Evolutionary conservation across 441 rosid genomes (phyloP).

Genomic region (Pelargonium cotyledonis): DNA sequence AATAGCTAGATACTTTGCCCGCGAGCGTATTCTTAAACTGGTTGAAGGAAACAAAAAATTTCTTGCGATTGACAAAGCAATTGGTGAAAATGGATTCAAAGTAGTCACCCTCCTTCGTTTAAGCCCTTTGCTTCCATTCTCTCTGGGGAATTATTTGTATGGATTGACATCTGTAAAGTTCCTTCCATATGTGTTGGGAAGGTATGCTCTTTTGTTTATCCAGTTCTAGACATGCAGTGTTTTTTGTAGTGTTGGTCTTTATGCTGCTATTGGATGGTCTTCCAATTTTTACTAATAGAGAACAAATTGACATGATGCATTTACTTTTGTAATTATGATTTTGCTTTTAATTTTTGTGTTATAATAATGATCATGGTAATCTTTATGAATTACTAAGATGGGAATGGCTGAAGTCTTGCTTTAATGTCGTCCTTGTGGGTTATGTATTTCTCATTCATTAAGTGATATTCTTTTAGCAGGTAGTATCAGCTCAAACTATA

Average conservation of each 20-base stretch:
- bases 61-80: slow-evolving; percentile 94
- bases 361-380: too few species aligned
- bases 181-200: slow-evolving; percentile 82
- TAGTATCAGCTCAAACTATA: not conserved
- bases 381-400: too few species aligned
- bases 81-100: slow-evolving; percentile 90
- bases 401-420: not conserved
- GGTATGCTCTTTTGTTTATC: slow-evolving; percentile 40
- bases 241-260: not conserved
- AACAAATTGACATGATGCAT: too few species aligned
- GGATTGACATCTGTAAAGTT: slow-evolving; percentile 95
- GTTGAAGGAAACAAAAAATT: slow-evolving; percentile 95
- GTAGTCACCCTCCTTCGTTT: slow-evolving; percentile 92
- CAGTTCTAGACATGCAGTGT: not conserved
- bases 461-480: not conserved
- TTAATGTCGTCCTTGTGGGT: not conserved
- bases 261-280: not conserved
- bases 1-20: slow-evolving; percentile 94
- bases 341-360: too few species aligned
- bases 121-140: slow-evolving; percentile 95
- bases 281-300: not conserved
- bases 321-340: too few species aligned
- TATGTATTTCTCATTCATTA: not conserved
- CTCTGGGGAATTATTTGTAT: slow-evolving; percentile 86
- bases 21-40: slow-evolving; percentile 85